Base-by-base conservation (phyloP, 2,329 filamentous ascomycete species). In the Talaromyces islandicus region DNA sequence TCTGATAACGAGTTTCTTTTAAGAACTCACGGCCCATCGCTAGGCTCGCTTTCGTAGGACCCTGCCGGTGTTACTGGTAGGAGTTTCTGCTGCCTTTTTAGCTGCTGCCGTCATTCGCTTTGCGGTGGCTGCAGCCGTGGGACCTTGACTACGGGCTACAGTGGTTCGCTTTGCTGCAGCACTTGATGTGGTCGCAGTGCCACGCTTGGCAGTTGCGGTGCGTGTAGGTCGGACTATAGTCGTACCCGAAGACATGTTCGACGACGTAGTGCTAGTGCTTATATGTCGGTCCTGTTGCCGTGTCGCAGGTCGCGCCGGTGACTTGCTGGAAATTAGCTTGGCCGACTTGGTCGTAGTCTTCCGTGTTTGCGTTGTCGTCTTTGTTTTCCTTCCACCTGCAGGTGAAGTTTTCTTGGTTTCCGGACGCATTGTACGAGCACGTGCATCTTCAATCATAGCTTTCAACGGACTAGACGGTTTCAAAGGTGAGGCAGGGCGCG, bases 401-500 rank as follows among this genome's bases (percentile, higher is more conserved):
- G 51, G 30, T 51, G 61, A 61, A 7, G 27, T 12, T 12, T 48
- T 54, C 53, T 52, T 54, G 48, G 52, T 41, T 29, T 62, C 58
- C 6, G 69, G 67, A 1, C 68, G 66, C 6, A 65, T 69, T 17
- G 68, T 64, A 38, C 68, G 65, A 24, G 68, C 63, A 21, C 64
- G 66, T 35, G 68, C 64, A 43, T 64, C 61, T 27, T 64, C 62
- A 19, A 64, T 64, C 63, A 63, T 63, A 0, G 65, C 68, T 46
- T 74, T 74, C 21, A 76, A 65, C 17, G 74, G 73, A 55, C 74
- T 77, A 2, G 77, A 77, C 3, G 75, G 76, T 69, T 90, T 89
- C n/a, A 84, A 68, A 1, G 88, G 86, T 25, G 88, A 88, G 17
- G 80, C 77, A 25, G 86, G 82, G 25, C 84, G 82, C 1, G 83